Base-by-base conservation (phyloP, 306 rosid genomes). In the Cucurbita argyrosperma region DNA sequence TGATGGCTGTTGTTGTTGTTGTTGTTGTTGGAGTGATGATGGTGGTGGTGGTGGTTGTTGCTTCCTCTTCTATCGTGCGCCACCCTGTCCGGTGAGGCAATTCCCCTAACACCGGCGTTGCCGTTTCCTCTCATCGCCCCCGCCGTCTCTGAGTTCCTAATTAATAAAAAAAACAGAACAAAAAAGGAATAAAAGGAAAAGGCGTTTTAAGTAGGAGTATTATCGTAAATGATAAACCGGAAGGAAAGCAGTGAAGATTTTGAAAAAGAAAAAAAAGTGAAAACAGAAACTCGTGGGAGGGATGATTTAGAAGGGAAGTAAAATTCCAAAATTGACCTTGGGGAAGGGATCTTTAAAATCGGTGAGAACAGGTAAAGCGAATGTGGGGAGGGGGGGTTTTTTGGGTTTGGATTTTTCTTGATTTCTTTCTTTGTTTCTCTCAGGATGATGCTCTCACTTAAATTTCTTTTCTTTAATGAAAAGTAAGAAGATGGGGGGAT, bases 51-150 rank as follows among this genome's bases (percentile, higher is more conserved):
- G 19, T 87, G 74, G 52, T 71, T 64, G 69, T 79, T 61, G 62
- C 79, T 45, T 65, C 84, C 88, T 72, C 84, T 90, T 89, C 87
- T 90, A 81, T 92, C 97, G 85, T 87, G 97, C 87, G 90, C 91
- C 84, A 85, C 95, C 86, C 88, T 81, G 72, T 92, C 96, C 64
- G 96, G 96, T 4, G 96, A 90, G 12, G 88, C 83, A 83, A 90
- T 88, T 80, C 92, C 91, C 78, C 92, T 82, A 74, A 79, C 89
- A 43, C 82, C 85, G 72, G 89, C 90, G 96, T 89, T 90, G 87
- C 81, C 83, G 39, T 88, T 94, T 10, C 83, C 89, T 87, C 92
- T 90, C 98, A 90, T 94, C 75, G 89, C 85, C 81, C 82, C 80
- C 15, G 88, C 82, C 77, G 77, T 82, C 83, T 88, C 96, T 3